These are phyloP conservation scores for Podaxis sp. DNA, from an alignment of 768 basidiomycete species.

Conservation along the genomic window DNA sequence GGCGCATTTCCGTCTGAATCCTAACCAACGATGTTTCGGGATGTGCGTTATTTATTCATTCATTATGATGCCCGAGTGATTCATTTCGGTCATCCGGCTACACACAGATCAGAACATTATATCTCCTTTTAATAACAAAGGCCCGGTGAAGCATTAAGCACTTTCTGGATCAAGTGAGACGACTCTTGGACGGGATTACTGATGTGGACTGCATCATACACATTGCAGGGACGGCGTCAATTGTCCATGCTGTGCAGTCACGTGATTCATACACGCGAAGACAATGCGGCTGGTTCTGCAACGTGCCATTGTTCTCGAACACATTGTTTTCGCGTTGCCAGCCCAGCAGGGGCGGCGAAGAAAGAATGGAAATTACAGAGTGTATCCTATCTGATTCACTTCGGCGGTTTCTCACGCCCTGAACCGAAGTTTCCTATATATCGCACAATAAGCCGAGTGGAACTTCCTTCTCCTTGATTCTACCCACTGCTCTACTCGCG, in stretches of 20 bases:
- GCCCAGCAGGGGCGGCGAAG: neutral
- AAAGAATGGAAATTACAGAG: neutral
- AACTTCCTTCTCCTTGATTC: neutral
- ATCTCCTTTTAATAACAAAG: too few species aligned
- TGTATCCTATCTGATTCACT: neutral
- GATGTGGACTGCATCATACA: neutral
- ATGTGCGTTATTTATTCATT: neutral
- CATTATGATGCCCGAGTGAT: too few species aligned
- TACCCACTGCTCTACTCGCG: neutral
- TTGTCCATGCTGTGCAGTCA: constrained; percentile 5
- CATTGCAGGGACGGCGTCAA: neutral
- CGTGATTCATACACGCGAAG: neutral
- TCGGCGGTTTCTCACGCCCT: neutral
- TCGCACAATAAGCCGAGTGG: constrained; percentile 3
- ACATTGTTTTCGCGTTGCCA: constrained; percentile 10
- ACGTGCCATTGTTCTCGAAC: constrained; percentile 10
- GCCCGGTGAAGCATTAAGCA: too few species aligned
- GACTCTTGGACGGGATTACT: too few species aligned
- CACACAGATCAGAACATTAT: too few species aligned
- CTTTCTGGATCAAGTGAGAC: too few species aligned
- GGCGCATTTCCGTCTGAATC: neutral
- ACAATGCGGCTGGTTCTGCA: constrained; percentile 1
- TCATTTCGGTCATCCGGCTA: too few species aligned
- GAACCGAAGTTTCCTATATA: constrained; percentile 9
- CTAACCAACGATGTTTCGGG: neutral